These are phyloP conservation scores for Parascedosporium putredinis DNA, from an alignment of 2,329 filamentous ascomycete species.

Conservation along the genomic window DNA sequence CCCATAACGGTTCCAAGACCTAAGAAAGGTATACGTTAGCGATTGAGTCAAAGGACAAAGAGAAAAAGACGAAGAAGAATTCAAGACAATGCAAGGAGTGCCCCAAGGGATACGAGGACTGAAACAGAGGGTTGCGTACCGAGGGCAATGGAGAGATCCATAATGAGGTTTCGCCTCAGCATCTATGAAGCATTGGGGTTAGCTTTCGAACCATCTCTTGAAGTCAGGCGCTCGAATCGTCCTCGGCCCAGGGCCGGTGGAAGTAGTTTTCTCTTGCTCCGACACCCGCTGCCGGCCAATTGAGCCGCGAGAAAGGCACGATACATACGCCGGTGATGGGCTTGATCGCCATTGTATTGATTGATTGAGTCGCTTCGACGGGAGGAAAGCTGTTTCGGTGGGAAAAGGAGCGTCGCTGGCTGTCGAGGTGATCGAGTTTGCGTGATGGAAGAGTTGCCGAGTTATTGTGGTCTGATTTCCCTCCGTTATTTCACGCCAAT, in stretches of 20 bases:
- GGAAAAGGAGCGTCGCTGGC: not conserved
- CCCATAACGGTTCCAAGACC: not conserved
- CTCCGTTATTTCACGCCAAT: conserved; percentile 5
- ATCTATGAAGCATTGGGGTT: conserved; percentile 30
- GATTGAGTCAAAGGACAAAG: not conserved
- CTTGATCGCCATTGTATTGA: conserved; percentile 40
- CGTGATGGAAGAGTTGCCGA: not conserved
- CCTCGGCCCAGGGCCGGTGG: not conserved
- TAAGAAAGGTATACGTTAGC: not conserved
- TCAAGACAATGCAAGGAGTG: too few relatives aligned
- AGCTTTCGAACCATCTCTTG: not conserved
- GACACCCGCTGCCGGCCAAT: conserved; percentile 16
- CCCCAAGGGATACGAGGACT: not conserved
- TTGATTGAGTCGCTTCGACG: conserved; percentile 2
- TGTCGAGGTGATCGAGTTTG: not conserved
- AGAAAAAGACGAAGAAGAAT: too few relatives aligned
- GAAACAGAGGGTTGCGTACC: conserved; percentile 33
- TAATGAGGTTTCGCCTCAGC: conserved; percentile 48
- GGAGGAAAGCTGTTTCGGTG: not conserved
- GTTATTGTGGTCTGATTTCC: conserved; percentile 8
- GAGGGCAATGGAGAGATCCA: conserved; percentile 44
- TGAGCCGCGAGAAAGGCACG: conserved; percentile 15
- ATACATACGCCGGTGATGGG: conserved; percentile 50
- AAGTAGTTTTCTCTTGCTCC: not conserved
- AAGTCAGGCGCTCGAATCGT: not conserved